Evolutionary conservation across 2,329 filamentous ascomycete genomes (phyloP), one percentile per base, ranked within the genome.

Genomic region (Aspergillus ruber): DNA sequence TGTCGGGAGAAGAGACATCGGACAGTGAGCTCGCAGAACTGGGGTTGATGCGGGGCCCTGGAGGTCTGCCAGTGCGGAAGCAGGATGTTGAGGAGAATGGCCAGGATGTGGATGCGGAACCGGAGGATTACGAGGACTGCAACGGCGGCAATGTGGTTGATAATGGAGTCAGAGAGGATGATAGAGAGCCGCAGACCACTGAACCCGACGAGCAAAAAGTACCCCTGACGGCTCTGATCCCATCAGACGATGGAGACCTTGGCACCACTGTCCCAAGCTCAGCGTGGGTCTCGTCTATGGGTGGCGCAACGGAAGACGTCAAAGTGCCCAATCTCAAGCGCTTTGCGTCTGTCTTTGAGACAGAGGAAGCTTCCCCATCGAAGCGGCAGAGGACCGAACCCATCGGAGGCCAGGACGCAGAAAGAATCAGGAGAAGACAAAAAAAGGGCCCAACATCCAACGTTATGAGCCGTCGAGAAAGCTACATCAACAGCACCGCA

Each of bases 391-490:
- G 41, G 15, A 42, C 32, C 3, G 23, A 29, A 12, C 38, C 36
- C 4, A 23, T 20, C 13, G 13, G 27, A 21, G 35, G 10, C 20
- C 7, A 13, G 18, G 10, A 9, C 20, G 32, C n/a, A 20, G 12
- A 42, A 23, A 25, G 38, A 5, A 20, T 3, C n/a, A 27, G 21
- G 18, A 33, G 18, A 27, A 7, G 27, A 35, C 17, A 51, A 36
- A 8, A 47, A 39, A 45, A 53, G 44, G 43, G 44, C 39, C 18
- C 56, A 41, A 29, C 43, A 5, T 49, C 45, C 17, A 43, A 29
- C 10, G 48, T 62, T 4, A 48, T 60, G 13, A 48, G 48, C 25
- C 56, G 56, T 38, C 58, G 57, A 17, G 40, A 57, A 42, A 55
- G 46, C 17, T 62, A 58, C 45, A 51, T 62, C 36, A 45, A 45